These are phyloP conservation scores for Primulina tabacum DNA, from an alignment of 257 asterid genomes.

Conservation along the genomic window DNA sequence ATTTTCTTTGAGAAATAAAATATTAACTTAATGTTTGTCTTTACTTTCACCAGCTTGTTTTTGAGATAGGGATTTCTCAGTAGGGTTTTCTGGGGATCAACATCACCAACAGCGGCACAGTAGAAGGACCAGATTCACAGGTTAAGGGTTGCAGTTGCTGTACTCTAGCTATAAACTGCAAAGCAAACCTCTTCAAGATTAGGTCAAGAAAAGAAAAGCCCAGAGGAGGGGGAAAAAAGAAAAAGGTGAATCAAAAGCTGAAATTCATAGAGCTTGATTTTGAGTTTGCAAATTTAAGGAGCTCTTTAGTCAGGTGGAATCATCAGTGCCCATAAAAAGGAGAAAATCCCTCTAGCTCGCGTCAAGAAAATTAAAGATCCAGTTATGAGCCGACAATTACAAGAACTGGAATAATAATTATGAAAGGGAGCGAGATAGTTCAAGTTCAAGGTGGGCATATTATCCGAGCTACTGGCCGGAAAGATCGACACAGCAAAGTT, in stretches of 20 bases:
- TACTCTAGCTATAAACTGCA: slow-evolving; percentile 18
- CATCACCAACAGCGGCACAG: slow-evolving; percentile 26
- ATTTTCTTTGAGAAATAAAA: not conserved
- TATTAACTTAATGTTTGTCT: slow-evolving; percentile 18
- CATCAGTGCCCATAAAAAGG: not conserved
- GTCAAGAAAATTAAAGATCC: not conserved
- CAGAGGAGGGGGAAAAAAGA: not conserved
- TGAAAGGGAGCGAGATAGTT: slow-evolving; percentile 49
- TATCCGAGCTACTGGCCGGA: slow-evolving; percentile 39
- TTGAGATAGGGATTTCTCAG: slow-evolving; percentile 32
- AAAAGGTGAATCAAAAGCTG: not conserved
- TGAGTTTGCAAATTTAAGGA: not conserved
- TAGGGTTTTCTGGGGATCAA: slow-evolving; percentile 40
- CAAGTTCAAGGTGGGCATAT: slow-evolving; percentile 53
- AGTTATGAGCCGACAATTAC: slow-evolving; percentile 16
- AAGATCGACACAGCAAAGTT: slow-evolving; percentile 64
- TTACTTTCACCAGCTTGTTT: slow-evolving; percentile 28
- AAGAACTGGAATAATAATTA: slow-evolving; percentile 9
- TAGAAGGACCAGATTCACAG: slow-evolving; percentile 20
- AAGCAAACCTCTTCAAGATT: slow-evolving; percentile 20
- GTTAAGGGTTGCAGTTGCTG: slow-evolving; percentile 7
- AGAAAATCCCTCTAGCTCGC: not conserved
- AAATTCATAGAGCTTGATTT: not conserved
- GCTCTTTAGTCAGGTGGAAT: slow-evolving; percentile 8
- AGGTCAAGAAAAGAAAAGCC: slow-evolving; percentile 7